Evolutionary conservation across 345 rosid species (phyloP).

Genomic region (Angophora floribunda): DNA sequence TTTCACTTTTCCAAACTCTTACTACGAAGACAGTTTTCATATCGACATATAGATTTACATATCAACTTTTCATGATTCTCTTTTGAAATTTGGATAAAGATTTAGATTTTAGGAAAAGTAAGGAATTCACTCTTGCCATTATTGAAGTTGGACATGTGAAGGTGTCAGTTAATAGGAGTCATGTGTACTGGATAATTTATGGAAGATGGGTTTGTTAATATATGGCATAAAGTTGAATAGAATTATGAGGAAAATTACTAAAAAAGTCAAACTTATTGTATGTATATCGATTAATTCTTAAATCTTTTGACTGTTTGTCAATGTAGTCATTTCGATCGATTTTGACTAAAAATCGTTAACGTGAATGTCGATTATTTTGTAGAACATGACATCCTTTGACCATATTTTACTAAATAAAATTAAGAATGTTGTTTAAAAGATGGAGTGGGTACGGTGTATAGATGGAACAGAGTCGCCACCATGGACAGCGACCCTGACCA

Average conservation of each 20-base stretch:
- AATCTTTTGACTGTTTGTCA: too few species aligned
- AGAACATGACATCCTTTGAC: rapidly evolving
- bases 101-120: background rate
- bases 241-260: background rate
- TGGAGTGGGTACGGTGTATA: background rate
- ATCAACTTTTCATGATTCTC: background rate
- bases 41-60: background rate
- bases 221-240: background rate
- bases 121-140: background rate
- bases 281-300: rapidly evolving
- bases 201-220: background rate
- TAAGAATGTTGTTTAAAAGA: background rate
- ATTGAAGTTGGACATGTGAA: background rate
- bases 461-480: background rate
- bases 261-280: background rate
- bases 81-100: background rate
- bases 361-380: rapidly evolving
- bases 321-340: rapidly evolving
- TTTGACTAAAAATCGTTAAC: rapidly evolving
- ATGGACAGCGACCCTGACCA: background rate
- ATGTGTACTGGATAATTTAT: background rate
- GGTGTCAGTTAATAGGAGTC: background rate
- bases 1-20: background rate
- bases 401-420: background rate
- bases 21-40: background rate